A percentile compares a stretch with the other conserved stretches of the same genome.
Evolutionary conservation across 192 early-diverging fungal genomes (phyloP).

Genomic region (Gigaspora rosea): DNA sequence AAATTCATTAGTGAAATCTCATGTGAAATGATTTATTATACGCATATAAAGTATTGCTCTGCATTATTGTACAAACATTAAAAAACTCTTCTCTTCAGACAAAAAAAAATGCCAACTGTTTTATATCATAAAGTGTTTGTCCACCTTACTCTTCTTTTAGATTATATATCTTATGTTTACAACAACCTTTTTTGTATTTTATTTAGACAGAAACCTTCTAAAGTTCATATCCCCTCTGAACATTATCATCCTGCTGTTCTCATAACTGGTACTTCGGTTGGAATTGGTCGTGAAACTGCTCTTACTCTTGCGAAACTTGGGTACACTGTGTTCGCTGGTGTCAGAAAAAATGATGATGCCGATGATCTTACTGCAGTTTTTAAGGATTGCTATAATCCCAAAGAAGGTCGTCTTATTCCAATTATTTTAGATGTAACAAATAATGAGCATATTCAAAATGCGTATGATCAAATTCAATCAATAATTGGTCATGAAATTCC

Average conservation of each 20-base stretch:
- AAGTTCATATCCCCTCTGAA: neutral
- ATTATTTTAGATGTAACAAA: neutral
- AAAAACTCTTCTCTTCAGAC: too few relatives aligned
- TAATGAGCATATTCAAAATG: neutral
- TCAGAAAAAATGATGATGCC: neutral
- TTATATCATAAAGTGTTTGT: neutral
- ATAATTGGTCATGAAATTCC: neutral
- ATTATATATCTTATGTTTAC: neutral
- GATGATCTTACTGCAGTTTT: neutral
- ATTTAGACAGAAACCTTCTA: neutral
- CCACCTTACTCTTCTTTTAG: neutral
- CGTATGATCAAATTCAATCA: neutral
- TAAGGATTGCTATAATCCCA: neutral
- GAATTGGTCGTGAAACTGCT: neutral
- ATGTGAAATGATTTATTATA: too few relatives aligned
- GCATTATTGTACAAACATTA: too few relatives aligned
- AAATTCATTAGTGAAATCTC: too few relatives aligned
- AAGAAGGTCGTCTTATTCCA: neutral
- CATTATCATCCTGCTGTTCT: neutral
- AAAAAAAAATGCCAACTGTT: neutral
- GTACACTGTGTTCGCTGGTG: neutral
- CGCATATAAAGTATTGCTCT: too few relatives aligned
- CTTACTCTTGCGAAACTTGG: neutral
- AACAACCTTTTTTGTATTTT: neutral
- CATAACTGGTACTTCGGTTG: neutral